Evolutionary conservation across 306 rosid species (phyloP), one percentile per base, ranked within the genome.

Genomic region (Medicago arabica): DNA sequence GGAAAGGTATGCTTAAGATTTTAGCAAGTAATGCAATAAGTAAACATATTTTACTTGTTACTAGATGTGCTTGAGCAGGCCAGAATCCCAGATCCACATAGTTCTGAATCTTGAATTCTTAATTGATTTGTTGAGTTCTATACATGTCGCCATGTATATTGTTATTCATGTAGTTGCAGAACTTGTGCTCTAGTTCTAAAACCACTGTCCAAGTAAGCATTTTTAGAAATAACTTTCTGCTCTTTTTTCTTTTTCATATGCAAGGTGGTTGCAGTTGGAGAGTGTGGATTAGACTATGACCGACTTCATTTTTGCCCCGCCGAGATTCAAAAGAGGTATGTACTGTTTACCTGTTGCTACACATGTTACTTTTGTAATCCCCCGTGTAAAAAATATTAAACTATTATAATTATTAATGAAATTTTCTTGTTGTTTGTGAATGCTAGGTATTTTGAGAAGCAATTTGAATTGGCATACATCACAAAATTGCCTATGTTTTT

Each of bases 251-350:
- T 75, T 60, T 18, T 72, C 61, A 72, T 64, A 41, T 67, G 49
- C 50, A 51, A 95, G 98, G 98, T 92, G 72, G 97, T 95, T 65
- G 97, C 98, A 53, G 85, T 92, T 78, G 98, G 98, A 76, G 97
- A 95, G 74, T 95, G 98, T 89, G 97, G 98, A 75, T 81, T 95
- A 78, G 98, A 95, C 83, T 92, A 95, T 80, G 97, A 95, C 81
- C 86, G 98, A 77, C 92, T 92, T 80, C 97, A 88, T 75, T 95
- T 95, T 83, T 95, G 98, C 84, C 92, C 97, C 0, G 85, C 81
- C 10, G 97, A 95, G 67, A 86, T 88, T 80, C 98, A 95, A 86
- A 92, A 95, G 84, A 90, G 86, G 97, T 90, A 87, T 14, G 93
- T 71, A 13, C 39, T 65, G 68, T 54, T 66, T 43, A 82, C 64